Evolutionary conservation across 768 basidiomycete species (phyloP).

Genomic region (Boletus vermiculosoides): DNA sequence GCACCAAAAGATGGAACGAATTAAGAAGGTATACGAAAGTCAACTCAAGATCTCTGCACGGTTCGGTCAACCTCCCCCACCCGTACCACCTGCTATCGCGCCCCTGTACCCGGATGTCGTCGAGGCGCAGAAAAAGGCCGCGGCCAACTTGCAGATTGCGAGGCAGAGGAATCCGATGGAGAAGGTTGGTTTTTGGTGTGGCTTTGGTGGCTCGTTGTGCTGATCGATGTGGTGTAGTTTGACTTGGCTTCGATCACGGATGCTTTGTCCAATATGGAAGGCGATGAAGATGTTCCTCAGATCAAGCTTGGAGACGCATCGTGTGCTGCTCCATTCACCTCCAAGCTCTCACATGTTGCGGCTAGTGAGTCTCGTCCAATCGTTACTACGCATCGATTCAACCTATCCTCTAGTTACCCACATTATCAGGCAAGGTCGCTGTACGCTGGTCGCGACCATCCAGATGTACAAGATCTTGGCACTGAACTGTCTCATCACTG

Average conservation of each 20-base stretch:
- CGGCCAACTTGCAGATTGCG: constrained; percentile 59
- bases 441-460: constrained; percentile 96
- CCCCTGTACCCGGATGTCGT: constrained; percentile 90
- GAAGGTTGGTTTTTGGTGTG: constrained; percentile 52
- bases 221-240: constrained; percentile 49
- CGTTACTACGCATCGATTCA: neutral
- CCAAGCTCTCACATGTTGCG: constrained; percentile 94
- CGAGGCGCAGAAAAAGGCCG: constrained; percentile 81
- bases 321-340: constrained; percentile 98
- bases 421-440: constrained; percentile 97
- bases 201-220: neutral
- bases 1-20: constrained; percentile 80
- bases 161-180: constrained; percentile 87
- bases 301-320: constrained; percentile 99
- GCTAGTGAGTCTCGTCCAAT: constrained; percentile 63
- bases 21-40: constrained; percentile 97
- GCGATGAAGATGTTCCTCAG: constrained; percentile 92
- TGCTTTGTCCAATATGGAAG: constrained; percentile 89
- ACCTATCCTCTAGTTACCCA: constrained; percentile 68
- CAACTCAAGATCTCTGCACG: constrained; percentile 87
- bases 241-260: constrained; percentile 77
- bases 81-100: constrained; percentile 85
- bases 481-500: constrained; percentile 95
- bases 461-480: constrained; percentile 99
- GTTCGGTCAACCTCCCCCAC: constrained; percentile 92